A percentile compares a stretch with the other conserved stretches of the same genome.
Conservation (phyloP, 257 asterid genomes). For the Linaria vulgaris region DNA sequence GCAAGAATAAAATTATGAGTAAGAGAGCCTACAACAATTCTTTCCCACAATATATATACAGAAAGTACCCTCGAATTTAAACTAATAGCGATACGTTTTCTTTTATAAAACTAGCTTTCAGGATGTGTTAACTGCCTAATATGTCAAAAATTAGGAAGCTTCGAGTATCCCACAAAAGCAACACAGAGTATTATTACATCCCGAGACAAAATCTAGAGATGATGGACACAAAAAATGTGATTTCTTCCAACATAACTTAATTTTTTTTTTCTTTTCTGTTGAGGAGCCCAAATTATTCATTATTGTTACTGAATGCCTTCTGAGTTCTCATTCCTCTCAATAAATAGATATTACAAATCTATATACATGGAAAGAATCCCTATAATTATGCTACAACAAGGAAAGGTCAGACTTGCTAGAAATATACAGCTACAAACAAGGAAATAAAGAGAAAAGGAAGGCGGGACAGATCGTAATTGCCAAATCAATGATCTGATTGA, state of each 20-base stretch:
- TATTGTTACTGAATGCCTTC: too few relatives aligned
- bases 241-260: background rate
- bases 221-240: conserved; percentile 22
- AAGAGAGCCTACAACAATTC: background rate
- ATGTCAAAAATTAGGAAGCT: conserved; percentile 21
- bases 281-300: too few relatives aligned
- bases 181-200: conserved; percentile 4
- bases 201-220: conserved; percentile 10
- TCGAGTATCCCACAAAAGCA: conserved; percentile 16
- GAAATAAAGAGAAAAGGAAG: too few relatives aligned
- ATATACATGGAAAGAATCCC: too few relatives aligned
- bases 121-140: conserved; percentile 13
- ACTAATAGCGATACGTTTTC: background rate
- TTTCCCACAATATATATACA: background rate
- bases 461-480: too few relatives aligned
- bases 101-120: conserved; percentile 13
- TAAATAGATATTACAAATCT: too few relatives aligned
- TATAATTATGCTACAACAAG: too few relatives aligned
- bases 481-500: too few relatives aligned
- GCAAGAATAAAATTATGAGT: conserved; percentile 15
- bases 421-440: too few relatives aligned
- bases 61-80: conserved; percentile 4
- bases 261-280: background rate
- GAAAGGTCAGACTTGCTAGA: too few relatives aligned
- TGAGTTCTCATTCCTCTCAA: too few relatives aligned